Conservation (phyloP, 176 grass and related monocot genomes). For the Alopecurus myosuroides region DNA sequence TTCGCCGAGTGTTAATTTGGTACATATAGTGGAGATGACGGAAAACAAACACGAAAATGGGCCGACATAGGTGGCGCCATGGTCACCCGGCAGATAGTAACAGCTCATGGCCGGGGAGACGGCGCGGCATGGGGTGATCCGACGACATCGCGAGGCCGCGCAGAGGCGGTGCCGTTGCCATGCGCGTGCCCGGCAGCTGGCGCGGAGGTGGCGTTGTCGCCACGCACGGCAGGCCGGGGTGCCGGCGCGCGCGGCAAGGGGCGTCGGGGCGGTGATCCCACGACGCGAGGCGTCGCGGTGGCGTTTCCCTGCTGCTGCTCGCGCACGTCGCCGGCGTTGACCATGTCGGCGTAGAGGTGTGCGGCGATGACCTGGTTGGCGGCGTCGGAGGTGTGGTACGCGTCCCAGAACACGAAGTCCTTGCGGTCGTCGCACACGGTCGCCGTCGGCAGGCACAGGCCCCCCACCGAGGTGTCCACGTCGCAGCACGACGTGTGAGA, state of each 20-base stretch:
- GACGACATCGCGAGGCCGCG: background rate
- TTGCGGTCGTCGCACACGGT: conserved; percentile 61
- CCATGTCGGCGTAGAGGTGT: conserved; percentile 51
- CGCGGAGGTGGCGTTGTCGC: background rate
- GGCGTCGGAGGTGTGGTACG: conserved; percentile 91
- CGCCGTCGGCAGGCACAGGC: conserved; percentile 86
- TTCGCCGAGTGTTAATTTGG: too few species aligned
- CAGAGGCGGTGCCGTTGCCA: background rate
- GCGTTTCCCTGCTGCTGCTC: conserved; percentile 15
- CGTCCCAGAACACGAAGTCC: conserved; percentile 94
- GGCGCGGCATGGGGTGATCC: background rate
- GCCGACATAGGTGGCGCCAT: background rate
- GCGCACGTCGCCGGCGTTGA: conserved; percentile 25
- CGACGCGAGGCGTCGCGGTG: conserved; percentile 1
- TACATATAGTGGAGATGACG: background rate
- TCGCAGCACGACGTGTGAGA: conserved; percentile 93
- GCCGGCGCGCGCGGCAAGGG: background rate
- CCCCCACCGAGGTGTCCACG: conserved; percentile 76
- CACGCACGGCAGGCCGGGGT: background rate
- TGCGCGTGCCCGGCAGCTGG: background rate
- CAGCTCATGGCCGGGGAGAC: too few species aligned
- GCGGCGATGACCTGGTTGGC: conserved; percentile 83
- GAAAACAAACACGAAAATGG: conserved; percentile 22
- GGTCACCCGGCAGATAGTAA: too few species aligned
- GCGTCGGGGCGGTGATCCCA: background rate